These are phyloP conservation scores for Sicyos edulis DNA, from an alignment of 306 rosid genomes.

Conservation along the genomic window DNA sequence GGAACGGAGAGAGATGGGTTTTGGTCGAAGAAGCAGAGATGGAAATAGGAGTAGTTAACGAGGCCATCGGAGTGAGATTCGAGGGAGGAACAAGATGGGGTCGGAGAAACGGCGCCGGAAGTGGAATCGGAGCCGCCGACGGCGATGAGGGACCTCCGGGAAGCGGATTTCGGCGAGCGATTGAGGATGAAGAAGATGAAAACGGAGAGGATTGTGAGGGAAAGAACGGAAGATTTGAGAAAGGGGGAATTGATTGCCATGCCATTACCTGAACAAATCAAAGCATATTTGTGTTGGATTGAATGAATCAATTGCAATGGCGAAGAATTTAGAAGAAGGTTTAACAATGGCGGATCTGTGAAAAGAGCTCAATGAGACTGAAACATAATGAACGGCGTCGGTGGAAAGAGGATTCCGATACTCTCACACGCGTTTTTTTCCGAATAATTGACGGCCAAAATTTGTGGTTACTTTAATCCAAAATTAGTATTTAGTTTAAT, in stretches of 20 bases:
- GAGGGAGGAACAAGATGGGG: slow-evolving; percentile 28
- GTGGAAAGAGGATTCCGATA: background rate
- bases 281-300: background rate
- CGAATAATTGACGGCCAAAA: background rate
- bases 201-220: slow-evolving; percentile 25
- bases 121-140: background rate
- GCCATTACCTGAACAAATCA: slow-evolving; percentile 38
- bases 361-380: background rate
- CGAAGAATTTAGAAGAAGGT: background rate
- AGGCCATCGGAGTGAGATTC: slow-evolving; percentile 41
- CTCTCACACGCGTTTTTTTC: background rate
- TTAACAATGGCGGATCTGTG: background rate
- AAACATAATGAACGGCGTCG: background rate
- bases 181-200: slow-evolving; percentile 39
- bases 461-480: too few relatives aligned
- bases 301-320: background rate
- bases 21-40: slow-evolving; percentile 38
- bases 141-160: slow-evolving; percentile 45
- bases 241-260: slow-evolving; percentile 42
- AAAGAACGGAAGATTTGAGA: slow-evolving; percentile 24
- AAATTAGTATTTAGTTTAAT: too few relatives aligned
- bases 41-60: slow-evolving; percentile 43
- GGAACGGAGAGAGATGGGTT: slow-evolving; percentile 38
- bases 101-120: background rate
- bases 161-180: slow-evolving; percentile 7